Conservation (phyloP, 2,329 filamentous ascomycete species). For the Penicillium sp. region DNA sequence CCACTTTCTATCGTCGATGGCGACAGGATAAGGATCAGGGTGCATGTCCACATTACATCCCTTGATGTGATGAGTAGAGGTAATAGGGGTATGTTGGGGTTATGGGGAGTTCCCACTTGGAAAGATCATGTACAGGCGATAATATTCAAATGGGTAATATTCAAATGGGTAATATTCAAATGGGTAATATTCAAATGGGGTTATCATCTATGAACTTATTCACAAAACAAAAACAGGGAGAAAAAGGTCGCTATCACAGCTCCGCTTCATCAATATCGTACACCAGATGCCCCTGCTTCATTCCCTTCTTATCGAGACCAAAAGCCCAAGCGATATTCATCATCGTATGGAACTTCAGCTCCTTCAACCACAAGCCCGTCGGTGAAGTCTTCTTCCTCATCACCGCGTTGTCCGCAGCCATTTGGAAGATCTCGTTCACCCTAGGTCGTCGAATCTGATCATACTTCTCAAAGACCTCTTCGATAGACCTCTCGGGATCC, state of each 20-base stretch:
- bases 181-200: not conserved
- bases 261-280: conserved; percentile 33
- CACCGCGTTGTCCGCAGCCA: conserved; percentile 26
- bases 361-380: conserved; percentile 30
- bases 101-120: not conserved
- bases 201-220: not conserved
- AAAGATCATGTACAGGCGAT: not conserved
- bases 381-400: conserved; percentile 25
- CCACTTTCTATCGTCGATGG: not conserved
- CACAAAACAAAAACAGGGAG: not conserved
- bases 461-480: conserved; percentile 24
- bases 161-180: not conserved
- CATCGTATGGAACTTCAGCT: conserved; percentile 12
- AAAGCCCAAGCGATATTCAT: conserved; percentile 20
- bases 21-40: not conserved
- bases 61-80: not conserved
- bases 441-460: conserved; percentile 34
- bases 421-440: conserved; percentile 25
- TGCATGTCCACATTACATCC: not conserved
- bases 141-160: not conserved
- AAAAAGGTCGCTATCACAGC: not conserved
- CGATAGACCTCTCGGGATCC: conserved; percentile 13
- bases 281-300: conserved; percentile 25
- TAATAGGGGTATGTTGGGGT: not conserved
- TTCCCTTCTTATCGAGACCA: conserved; percentile 20